These are phyloP conservation scores for Avena eriantha DNA, from an alignment of 176 grass and related monocot genomes.

Conservation along the genomic window DNA sequence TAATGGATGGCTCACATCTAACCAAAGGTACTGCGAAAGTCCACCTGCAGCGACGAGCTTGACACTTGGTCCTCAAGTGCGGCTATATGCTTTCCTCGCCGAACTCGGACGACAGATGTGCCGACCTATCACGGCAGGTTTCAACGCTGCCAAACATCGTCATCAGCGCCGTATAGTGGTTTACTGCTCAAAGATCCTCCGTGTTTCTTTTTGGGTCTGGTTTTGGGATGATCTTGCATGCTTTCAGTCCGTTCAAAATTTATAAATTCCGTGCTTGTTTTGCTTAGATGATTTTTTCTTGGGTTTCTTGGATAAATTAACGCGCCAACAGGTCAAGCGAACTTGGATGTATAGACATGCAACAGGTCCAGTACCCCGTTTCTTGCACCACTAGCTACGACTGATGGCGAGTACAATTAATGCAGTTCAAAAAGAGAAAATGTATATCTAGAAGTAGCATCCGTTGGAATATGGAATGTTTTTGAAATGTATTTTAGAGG, in stretches of 20 bases:
- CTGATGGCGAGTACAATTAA: background rate
- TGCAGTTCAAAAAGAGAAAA: background rate
- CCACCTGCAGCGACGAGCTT: background rate
- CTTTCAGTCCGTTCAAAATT: too few relatives aligned
- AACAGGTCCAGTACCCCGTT: background rate
- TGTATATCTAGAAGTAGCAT: background rate
- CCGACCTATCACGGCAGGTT: background rate
- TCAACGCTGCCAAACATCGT: background rate
- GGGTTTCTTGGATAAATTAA: too few relatives aligned
- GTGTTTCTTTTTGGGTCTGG: background rate
- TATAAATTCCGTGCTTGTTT: too few relatives aligned
- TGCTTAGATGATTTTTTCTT: too few relatives aligned
- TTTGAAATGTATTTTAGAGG: background rate
- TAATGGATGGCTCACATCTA: background rate
- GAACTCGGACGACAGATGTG: background rate
- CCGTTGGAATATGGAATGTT: background rate
- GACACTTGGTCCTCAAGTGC: background rate
- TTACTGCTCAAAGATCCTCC: background rate
- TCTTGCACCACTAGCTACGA: background rate
- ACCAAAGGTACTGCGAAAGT: background rate
- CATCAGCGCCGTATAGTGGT: background rate
- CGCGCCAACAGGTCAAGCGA: too few relatives aligned
- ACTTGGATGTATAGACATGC: background rate
- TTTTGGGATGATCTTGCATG: too few relatives aligned
- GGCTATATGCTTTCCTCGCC: background rate